Evolutionary conservation across 2,329 filamentous ascomycete genomes (phyloP), one percentile per base, ranked within the genome.

Genomic region (Aspergillus texensis): DNA sequence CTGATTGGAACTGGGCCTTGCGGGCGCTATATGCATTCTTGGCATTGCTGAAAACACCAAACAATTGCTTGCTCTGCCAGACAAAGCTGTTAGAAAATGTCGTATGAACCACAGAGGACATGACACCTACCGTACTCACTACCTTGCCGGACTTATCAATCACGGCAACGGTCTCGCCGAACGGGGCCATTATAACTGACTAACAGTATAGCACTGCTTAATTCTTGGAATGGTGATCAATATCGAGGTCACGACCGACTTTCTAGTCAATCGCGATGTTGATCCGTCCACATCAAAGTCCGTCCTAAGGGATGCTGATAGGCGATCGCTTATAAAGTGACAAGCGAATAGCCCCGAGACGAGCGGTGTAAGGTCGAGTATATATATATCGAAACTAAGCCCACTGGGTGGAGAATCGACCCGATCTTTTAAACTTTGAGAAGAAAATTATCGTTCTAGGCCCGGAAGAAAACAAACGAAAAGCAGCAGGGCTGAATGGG

Each of bases 61-160:
- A 87, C 28, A 98, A 83, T 71, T 97, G 92, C 80, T 96, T 97
- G 74, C 93, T 93, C 93, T 96, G 73, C 41, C 53, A 21, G 41
- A 61, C 24, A 45, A 48, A 50, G 52, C 55, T n/a, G 59, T 70
- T 53, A 70, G 67, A 52, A 61, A 59, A 55, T 57, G 73, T 63
- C 24, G 41, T 24, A 53, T 34, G 43, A 43, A 34, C 26, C 52
- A 58, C 53, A 48, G 59, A 36, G 60, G 62, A 54, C 56, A 65
- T 61, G 32, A 63, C 67, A 83, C 90, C 77, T 84, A 94, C 92
- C 64, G 90, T 95, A 84, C 89, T 94, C 71, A 97, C 92, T 57
- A 96, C 89, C 81, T 96, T 96, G 72, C 93, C 93, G 62, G 92
- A 95, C 78, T 88, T 93, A 82, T 96, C 95, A 79, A 96, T 90